Conservation (phyloP, 257 asterid species). For the Lantana camara region DNA sequence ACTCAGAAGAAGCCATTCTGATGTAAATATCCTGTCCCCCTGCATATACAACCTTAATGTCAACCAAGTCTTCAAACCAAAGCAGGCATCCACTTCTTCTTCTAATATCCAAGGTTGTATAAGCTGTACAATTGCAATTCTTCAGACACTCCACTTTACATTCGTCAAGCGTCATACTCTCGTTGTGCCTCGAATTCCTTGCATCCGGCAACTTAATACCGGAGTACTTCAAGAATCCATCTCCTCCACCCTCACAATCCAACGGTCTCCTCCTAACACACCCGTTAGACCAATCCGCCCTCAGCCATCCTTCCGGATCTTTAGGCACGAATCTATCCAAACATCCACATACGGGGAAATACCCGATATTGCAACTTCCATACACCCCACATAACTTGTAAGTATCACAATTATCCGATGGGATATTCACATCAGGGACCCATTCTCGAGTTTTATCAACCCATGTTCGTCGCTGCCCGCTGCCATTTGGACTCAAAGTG, state of each 20-base stretch:
- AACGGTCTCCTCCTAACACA: background rate
- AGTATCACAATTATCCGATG: background rate
- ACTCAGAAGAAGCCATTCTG: conserved; percentile 10
- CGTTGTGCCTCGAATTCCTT: background rate
- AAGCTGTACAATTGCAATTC: conserved; percentile 13
- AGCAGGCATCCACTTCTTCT: conserved; percentile 19
- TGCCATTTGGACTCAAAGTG: background rate
- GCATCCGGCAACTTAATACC: conserved; percentile 16
- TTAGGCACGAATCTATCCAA: background rate
- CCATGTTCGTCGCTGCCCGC: background rate
- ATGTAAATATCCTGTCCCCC: conserved; percentile 3
- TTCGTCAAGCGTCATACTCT: background rate
- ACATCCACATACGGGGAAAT: conserved; percentile 2
- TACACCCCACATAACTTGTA: background rate
- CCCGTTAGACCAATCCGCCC: conserved; percentile 6
- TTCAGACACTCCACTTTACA: background rate
- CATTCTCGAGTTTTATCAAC: background rate
- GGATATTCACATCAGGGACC: background rate
- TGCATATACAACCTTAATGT: background rate
- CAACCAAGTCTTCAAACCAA: conserved; percentile 1
- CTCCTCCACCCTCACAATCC: background rate
- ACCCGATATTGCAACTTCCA: background rate
- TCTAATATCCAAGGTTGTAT: conserved; percentile 1
- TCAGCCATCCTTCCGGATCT: background rate
- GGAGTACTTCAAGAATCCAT: conserved; percentile 6